Conservation (phyloP, 2,329 filamentous ascomycete genomes). For the Fusarium sp. region DNA sequence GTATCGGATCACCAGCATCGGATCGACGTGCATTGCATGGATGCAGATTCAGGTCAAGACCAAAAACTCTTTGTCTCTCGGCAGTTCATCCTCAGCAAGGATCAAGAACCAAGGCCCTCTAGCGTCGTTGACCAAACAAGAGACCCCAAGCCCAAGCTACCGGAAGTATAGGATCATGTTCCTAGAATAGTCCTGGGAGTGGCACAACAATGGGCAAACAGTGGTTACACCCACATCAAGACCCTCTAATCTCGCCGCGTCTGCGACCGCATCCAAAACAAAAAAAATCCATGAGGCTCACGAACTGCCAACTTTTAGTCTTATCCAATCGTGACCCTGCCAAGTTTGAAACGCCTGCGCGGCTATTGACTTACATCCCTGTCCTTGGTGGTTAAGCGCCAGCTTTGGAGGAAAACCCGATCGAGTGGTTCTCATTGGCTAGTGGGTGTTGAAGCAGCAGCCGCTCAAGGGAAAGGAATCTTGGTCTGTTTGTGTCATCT, state of each 20-base stretch:
- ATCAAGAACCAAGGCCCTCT: slow-evolving; percentile 2
- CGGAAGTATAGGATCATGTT: slow-evolving; percentile 20
- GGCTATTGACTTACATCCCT: slow-evolving; percentile 29
- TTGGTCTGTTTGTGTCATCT: slow-evolving; percentile 20
- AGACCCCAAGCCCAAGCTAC: slow-evolving; percentile 10
- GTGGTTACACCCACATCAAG: slow-evolving; percentile 7
- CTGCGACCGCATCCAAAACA: slow-evolving; percentile 43
- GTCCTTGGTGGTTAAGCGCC: slow-evolving; percentile 30
- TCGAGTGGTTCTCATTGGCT: slow-evolving; percentile 15
- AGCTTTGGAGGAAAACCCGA: neutral
- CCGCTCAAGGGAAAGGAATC: neutral
- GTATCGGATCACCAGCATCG: slow-evolving; percentile 16
- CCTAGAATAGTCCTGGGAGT: slow-evolving; percentile 10
- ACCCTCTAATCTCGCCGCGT: slow-evolving; percentile 45
- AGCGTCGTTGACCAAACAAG: slow-evolving; percentile 3
- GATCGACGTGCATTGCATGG: slow-evolving; percentile 23
- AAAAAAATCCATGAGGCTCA: slow-evolving; percentile 29
- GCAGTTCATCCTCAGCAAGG: slow-evolving; percentile 6
- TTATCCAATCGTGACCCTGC: slow-evolving; percentile 38
- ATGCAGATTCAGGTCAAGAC: slow-evolving; percentile 31
- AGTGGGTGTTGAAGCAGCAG: neutral
- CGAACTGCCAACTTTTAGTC: slow-evolving; percentile 26
- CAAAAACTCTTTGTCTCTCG: neutral
- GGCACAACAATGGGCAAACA: slow-evolving; percentile 6
- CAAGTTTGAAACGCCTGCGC: slow-evolving; percentile 29